Percentiles rank a stretch among this genome's conserved stretches.
These are phyloP conservation scores for Talaromyces liani DNA, from an alignment of 495 filamentous ascomycete genomes.

Conservation along the genomic window DNA sequence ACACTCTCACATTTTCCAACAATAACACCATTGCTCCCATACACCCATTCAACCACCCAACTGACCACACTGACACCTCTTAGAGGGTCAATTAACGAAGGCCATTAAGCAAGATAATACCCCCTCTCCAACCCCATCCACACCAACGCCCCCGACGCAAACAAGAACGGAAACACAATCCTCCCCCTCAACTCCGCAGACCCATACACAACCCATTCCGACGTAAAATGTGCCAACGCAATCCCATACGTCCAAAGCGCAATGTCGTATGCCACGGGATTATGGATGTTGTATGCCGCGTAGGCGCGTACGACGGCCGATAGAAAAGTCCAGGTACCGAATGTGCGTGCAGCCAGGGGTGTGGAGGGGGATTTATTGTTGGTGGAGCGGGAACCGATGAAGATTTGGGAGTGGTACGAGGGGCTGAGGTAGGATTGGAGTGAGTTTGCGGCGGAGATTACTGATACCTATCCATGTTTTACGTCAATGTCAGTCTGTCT, in stretches of 20 bases:
- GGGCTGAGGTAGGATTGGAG: conserved; percentile 72
- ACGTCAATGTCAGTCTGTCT: conserved; percentile 8
- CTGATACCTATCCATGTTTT: conserved; percentile 49
- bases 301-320: conserved; percentile 70
- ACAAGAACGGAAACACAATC: conserved; percentile 62
- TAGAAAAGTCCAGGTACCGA: conserved; percentile 87
- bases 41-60: no score
- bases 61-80: no score
- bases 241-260: conserved; percentile 73
- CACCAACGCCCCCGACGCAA: conserved; percentile 56
- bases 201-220: conserved; percentile 70
- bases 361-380: conserved; percentile 42
- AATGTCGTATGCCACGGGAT: conserved; percentile 65
- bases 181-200: conserved; percentile 62
- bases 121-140: conserved; percentile 75
- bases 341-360: conserved; percentile 69
- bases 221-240: conserved; percentile 72
- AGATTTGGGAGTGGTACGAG: conserved; percentile 69
- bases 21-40: background rate
- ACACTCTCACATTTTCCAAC: background rate
- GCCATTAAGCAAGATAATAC: conserved; percentile 20
- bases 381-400: conserved; percentile 44
- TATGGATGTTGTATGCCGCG: conserved; percentile 75
- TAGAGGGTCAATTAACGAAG: no score
- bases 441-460: conserved; percentile 71